phyloP scores from a whole-genome alignment of 805 yeast species.

The Kluyveromyces aestuarii region DNA sequence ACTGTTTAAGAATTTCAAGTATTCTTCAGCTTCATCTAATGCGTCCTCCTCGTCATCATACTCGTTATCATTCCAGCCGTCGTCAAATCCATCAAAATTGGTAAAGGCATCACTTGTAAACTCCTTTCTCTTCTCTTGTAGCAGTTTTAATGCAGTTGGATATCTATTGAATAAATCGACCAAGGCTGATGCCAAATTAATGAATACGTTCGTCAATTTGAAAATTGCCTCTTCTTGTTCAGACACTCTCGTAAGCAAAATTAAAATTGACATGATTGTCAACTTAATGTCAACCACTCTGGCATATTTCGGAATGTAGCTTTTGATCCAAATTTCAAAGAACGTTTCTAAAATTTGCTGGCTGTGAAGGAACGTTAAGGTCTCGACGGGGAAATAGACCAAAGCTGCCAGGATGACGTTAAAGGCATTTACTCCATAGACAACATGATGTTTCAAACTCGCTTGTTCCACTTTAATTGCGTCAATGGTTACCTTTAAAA shows the following conservation, averaged over 20 bases:
- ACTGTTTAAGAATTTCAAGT: constrained; percentile 38
- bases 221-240: constrained; percentile 24
- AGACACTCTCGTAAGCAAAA: constrained; percentile 31
- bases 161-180: constrained; percentile 45
- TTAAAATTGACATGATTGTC: constrained; percentile 57
- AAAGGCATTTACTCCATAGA: constrained; percentile 27
- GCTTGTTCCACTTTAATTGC: constrained; percentile 20
- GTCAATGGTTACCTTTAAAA: constrained; percentile 37
- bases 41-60: constrained; percentile 33
- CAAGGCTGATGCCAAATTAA: constrained; percentile 44
- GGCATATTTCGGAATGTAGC: constrained; percentile 38
- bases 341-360: constrained; percentile 38
- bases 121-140: constrained; percentile 55
- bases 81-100: constrained; percentile 23
- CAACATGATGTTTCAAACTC: constrained; percentile 18
- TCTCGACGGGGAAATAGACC: constrained; percentile 46
- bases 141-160: constrained; percentile 60
- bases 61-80: constrained; percentile 20
- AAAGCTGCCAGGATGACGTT: constrained; percentile 59
- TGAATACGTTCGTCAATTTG: constrained; percentile 31
- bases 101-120: constrained; percentile 34
- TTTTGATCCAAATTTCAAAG: constrained; percentile 36
- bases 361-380: constrained; percentile 44
- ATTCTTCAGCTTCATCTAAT: constrained; percentile 33
- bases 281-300: constrained; percentile 79